Evolutionary conservation across 1,284 basidiomycete genomes (phyloP), one percentile per base, ranked within the genome.

Genomic region (Taiwanofungus camphoratus): DNA sequence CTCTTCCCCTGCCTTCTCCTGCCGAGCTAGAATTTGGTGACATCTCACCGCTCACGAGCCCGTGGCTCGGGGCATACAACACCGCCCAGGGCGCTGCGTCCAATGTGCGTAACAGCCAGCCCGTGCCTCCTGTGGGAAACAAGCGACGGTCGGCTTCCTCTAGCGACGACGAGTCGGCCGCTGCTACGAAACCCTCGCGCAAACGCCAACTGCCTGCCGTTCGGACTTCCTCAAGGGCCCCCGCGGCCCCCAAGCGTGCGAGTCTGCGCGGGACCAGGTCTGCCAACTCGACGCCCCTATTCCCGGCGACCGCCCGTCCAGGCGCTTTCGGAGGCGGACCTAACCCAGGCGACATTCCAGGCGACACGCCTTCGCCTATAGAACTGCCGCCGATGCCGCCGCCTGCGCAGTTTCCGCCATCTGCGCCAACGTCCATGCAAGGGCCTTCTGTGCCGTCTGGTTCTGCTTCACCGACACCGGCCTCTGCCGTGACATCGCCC

Each of bases 361-460:
- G 71, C 34, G 74, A 84, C 57, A 84, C 83, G 0, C 87, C 89
- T 0, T 89, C 86, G 2, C 88, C 89, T 1, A 87, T 92, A 1
- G 89, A 92, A 61, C 62, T 89, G 16, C 52, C 51, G 15, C 77
- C 83, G 5, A 87, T 88, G 84, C 83, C 83, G 2, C 86, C 87
- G n/a, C 89, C 82, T 8, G 77, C 77, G 4, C 72, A 72, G 6
- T 74, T 72, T 4, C 54, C 67, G 4, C 60, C 66, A 2, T 67
- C 66, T 29, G 54, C 59, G 13, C 50, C 54, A n/a, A 22, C 51
- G 24, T 27, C 39, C 19, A 31, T 24, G 4, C 31, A 41, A 1
- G 44, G 48, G 3, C 42, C 39, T 18, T 33, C 31, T 4, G 29
- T 42, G n/a, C 49, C 52, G 18, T 43, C 49, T 21, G 39, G 34